Conservation (phyloP, 768 basidiomycete genomes). For the Sutorius australiensis region DNA sequence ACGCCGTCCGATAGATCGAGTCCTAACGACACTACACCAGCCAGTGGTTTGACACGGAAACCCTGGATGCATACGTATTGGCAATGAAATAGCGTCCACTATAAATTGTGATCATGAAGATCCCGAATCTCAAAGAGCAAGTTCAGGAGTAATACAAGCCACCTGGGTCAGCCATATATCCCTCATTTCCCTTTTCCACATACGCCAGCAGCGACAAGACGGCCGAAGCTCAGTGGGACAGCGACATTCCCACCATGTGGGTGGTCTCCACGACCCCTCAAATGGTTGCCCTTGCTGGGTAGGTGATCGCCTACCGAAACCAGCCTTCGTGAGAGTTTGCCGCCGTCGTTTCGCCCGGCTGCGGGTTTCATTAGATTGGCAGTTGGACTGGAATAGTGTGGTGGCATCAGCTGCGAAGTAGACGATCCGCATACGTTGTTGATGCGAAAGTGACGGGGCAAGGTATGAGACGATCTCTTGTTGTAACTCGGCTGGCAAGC, state of each 20-base stretch:
- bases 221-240: conserved; percentile 25
- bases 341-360: conserved; percentile 1
- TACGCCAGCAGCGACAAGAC: conserved; percentile 26
- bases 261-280: conserved; percentile 36
- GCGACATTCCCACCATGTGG: conserved; percentile 31
- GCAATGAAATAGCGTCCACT: conserved; percentile 4
- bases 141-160: conserved; percentile 45
- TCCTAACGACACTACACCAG: conserved; percentile 1
- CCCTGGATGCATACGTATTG: neutral
- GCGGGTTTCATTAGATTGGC: conserved; percentile 15
- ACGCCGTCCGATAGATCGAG: neutral
- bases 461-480: conserved; percentile 55
- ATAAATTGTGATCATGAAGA: neutral
- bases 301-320: conserved; percentile 6
- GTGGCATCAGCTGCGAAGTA: conserved; percentile 43
- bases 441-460: conserved; percentile 52
- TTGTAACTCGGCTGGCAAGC: conserved; percentile 56
- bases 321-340: conserved; percentile 2
- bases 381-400: conserved; percentile 41
- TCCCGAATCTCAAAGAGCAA: conserved; percentile 7
- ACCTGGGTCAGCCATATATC: conserved; percentile 46
- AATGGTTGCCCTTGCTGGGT: conserved; percentile 10
- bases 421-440: conserved; percentile 52
- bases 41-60: conserved; percentile 7
- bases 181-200: conserved; percentile 41